Conservation (phyloP, 192 early-diverging fungal genomes). For the Entomortierella beljakovae region DNA sequence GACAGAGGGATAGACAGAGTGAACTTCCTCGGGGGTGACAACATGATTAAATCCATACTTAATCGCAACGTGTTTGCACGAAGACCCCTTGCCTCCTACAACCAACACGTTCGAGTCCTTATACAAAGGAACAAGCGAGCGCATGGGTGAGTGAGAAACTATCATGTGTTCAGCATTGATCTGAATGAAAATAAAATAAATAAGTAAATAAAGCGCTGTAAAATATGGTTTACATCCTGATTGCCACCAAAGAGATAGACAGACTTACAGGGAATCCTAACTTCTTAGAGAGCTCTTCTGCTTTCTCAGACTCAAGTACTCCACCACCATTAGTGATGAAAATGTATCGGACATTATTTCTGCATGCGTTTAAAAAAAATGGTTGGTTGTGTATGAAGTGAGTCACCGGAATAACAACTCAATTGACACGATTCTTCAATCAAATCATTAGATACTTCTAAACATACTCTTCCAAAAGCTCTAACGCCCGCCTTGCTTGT, state of each 20-base stretch:
- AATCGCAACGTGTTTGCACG: constrained; percentile 72
- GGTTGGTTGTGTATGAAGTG: constrained; percentile 4
- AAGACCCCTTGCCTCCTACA: constrained; percentile 72
- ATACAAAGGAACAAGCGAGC: constrained; percentile 68
- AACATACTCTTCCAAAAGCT: constrained; percentile 70
- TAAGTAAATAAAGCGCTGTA: background rate
- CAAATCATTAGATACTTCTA: background rate
- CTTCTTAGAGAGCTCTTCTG: constrained; percentile 68
- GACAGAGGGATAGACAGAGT: constrained; percentile 71
- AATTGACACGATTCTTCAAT: no score
- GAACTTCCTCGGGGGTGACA: constrained; percentile 70
- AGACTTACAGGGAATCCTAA: constrained; percentile 62
- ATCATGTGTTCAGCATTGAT: constrained; percentile 74
- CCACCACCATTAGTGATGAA: constrained; percentile 93
- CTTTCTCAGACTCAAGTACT: constrained; percentile 78
- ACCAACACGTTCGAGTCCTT: constrained; percentile 74
- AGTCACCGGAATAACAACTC: background rate
- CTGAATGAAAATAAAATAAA: constrained; percentile 36
- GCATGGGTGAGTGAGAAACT: constrained; percentile 93
- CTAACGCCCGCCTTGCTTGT: constrained; percentile 73
- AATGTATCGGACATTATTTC: constrained; percentile 77
- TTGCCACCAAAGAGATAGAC: background rate
- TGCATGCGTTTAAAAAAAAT: background rate
- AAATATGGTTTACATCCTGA: background rate
- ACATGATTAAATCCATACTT: constrained; percentile 70